Evolutionary conservation across 2,329 filamentous ascomycete species (phyloP), one percentile per base, ranked within the genome.

Genomic region (Calonectria crousiana): DNA sequence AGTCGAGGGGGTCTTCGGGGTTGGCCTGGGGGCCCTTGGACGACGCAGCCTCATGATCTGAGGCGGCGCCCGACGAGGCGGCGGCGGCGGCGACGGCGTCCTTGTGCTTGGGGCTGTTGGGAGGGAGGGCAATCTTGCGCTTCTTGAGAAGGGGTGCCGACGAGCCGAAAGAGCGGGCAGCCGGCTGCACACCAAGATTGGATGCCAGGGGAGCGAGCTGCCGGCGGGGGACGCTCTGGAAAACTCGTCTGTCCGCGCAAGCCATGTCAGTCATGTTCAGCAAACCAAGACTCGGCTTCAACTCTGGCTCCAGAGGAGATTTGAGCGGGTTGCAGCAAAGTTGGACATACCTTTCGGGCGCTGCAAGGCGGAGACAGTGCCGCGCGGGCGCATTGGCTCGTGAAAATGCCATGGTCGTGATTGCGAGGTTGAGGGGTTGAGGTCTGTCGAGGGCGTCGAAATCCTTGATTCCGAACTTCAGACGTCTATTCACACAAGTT

Each of bases 1-100:
- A 86, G 84, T 90, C 84, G 80, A 88, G 86, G 16, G 88, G 88
- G 47, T 89, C 85, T 30, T 85, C 82, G 6, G 84, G 81, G 79
- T 84, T 80, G 23, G 87, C 81, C 26, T 83, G 77, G 51, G 78
- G 71, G 53, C 69, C 76, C 53, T 78, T 77, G 18, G 77, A 41
- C 36, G 56, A 65, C 20, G 38, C 10, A 44, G n/a, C 13, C n/a
- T 77, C 74, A 49, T 78, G 67, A 38, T 77, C 52, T 51, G 77
- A 32, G 8, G 80, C 34, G 34, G 77, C 66, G 28, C 79, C 56
- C 56, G 77, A 69, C 8, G 71, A 73, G 67, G 76, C 74, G 30
- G 30, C 30, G 30, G 30, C 30, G 30, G 30, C 30, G 53, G 76
- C 72, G 47, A 73, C 76, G 28, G 72, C 53, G 49, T 74, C 68